These are phyloP conservation scores for Diaporthe batatas DNA, from an alignment of 2,329 filamentous ascomycete species.

Conservation along the genomic window DNA sequence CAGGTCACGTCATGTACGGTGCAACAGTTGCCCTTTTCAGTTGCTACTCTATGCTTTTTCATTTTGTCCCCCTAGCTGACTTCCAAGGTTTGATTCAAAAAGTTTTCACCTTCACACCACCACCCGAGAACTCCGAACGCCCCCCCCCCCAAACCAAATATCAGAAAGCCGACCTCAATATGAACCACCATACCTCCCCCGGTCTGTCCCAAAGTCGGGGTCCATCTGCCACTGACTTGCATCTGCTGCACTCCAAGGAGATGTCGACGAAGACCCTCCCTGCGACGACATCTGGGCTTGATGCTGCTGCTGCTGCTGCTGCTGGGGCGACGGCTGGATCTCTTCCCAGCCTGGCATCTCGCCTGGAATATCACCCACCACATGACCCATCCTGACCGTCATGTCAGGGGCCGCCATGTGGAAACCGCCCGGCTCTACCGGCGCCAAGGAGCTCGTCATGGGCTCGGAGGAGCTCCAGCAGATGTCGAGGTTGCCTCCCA, in stretches of 20 bases:
- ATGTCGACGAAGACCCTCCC: not conserved
- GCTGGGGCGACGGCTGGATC: not conserved
- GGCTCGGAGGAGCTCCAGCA: conserved; percentile 1
- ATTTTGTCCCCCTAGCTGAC: not conserved
- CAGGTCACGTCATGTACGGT: not conserved
- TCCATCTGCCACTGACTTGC: not conserved
- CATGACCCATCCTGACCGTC: not conserved
- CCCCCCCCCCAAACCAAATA: not conserved
- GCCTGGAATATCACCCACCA: not conserved
- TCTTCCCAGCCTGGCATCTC: not conserved
- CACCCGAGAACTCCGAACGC: not conserved
- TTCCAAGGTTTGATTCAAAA: too few relatives aligned
- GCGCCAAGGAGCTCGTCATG: not conserved
- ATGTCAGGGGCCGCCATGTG: not conserved
- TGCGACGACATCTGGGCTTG: not conserved
- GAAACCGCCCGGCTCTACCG: not conserved
- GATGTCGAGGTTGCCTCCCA: not conserved
- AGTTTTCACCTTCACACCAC: too few relatives aligned
- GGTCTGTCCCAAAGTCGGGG: not conserved
- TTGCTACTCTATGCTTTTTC: not conserved
- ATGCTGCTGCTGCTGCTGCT: not conserved
- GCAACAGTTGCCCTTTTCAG: not conserved
- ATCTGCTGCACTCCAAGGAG: not conserved
- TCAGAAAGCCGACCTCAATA: not conserved
- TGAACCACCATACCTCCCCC: not conserved